phyloP scores from a whole-genome alignment of 1,284 basidiomycete species.

The Veloboletus limbatus region DNA sequence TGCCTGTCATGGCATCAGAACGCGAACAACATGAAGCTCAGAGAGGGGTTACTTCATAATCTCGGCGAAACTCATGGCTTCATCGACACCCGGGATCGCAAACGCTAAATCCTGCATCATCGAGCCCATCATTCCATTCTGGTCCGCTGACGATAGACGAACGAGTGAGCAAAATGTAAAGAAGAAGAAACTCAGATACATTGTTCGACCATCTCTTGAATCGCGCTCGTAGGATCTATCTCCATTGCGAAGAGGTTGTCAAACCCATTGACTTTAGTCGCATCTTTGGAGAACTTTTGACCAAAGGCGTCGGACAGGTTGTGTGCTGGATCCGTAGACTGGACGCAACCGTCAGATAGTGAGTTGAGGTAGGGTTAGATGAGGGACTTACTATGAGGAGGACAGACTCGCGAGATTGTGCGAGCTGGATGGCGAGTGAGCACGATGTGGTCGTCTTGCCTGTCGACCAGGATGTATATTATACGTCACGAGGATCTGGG shows the following conservation, averaged over 20 bases:
- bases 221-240: slow-evolving; percentile 95
- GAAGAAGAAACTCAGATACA: slow-evolving; percentile 50
- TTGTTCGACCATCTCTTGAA: slow-evolving; percentile 99
- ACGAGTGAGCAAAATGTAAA: slow-evolving; percentile 3
- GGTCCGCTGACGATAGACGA: slow-evolving; percentile 59
- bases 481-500: background rate
- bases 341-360: background rate
- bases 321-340: slow-evolving; percentile 99
- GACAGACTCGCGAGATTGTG: slow-evolving; percentile 84
- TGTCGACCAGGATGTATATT: slow-evolving; percentile 30
- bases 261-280: slow-evolving; percentile 98
- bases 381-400: slow-evolving; percentile 78
- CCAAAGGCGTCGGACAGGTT: slow-evolving; percentile 99
- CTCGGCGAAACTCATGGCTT: slow-evolving; percentile 99
- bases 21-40: background rate
- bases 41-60: slow-evolving; percentile 85
- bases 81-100: slow-evolving; percentile 98
- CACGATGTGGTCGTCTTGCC: slow-evolving; percentile 97
- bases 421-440: slow-evolving; percentile 92
- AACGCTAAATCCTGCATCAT: slow-evolving; percentile 99
- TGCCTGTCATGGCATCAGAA: slow-evolving; percentile 55
- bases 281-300: slow-evolving; percentile 99
- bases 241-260: slow-evolving; percentile 98
- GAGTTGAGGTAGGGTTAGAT: background rate
- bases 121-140: slow-evolving; percentile 93